Base-by-base conservation (phyloP, 2,329 filamentous ascomycete species). In the Monilinia laxa region DNA sequence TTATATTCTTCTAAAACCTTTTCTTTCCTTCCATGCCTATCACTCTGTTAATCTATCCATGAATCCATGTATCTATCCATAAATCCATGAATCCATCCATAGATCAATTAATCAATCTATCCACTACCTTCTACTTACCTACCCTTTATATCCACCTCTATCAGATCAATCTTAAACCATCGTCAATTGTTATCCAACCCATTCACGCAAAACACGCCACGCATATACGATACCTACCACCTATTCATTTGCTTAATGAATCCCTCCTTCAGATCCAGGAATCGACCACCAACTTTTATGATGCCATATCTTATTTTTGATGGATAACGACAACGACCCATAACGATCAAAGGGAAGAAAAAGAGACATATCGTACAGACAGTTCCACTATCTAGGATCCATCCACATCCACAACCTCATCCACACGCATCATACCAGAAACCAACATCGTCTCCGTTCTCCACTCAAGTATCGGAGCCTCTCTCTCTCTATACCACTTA, bases 241-340 rank as follows among this genome's bases (percentile, higher is more conserved):
- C 31, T 35, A 4, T 35, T 35, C 31, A 35, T 35, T 5, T 9
- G 5, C 4, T 35, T 35, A 35, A 35, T 40, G 3, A 14, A 12
- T 14, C 38, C 40, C 18, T 14, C 40, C 25, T 35, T 12, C 42
- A 51, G 14, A 51, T 60, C 11, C 18, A 38, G 28, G 28, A 38
- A 25, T 35, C 28, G 45, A 11, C 57, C 23, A 51, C 28, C 28
- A 51, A 38, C 31, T 35, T 51, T 18, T 23, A 12, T 20, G 45
- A 20, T 12, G 20, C 31, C 20, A 38, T 60, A 20, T 25, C 20
- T 35, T 25, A 2, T n/a, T 38, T 38, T 60, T 51, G 58, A 60
- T 40, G 58, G 45, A 60, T 60, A 60, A 60, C 58, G 58, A 60
- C 58, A 38, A 38, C 58, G 58, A 51, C 45, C 45, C 31, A 60